A percentile compares a stretch with the other conserved stretches of the same genome.
Evolutionary conservation across 1,139 yeast species (phyloP).

Genomic region (Yamadazyma sp.): DNA sequence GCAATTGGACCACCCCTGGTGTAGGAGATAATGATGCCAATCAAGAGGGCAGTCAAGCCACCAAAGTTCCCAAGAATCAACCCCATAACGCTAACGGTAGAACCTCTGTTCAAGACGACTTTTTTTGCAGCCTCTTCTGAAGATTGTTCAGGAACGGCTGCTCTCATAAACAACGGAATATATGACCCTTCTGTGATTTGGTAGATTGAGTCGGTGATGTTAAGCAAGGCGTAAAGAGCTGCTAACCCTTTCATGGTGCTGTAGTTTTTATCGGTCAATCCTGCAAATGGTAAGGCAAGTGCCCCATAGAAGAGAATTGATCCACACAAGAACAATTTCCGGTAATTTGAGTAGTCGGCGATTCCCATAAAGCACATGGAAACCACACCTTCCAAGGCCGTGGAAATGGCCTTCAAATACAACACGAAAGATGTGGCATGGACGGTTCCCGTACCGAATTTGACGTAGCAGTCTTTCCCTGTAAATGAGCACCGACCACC

Average conservation of each 20-base stretch:
- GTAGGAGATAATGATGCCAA: slow-evolving; percentile 42
- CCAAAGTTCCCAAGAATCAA: slow-evolving; percentile 39
- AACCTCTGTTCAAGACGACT: slow-evolving; percentile 31
- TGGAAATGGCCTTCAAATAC: slow-evolving; percentile 38
- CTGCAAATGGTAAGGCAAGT: slow-evolving; percentile 41
- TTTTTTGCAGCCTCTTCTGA: slow-evolving; percentile 27
- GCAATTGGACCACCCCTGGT: slow-evolving; percentile 25
- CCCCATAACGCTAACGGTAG: slow-evolving; percentile 42
- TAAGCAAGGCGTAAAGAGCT: slow-evolving; percentile 33
- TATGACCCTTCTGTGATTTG: slow-evolving; percentile 45
- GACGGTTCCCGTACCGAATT: slow-evolving; percentile 35
- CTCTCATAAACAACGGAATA: slow-evolving; percentile 45
- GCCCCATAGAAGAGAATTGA: slow-evolving; percentile 35
- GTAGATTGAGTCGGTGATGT: slow-evolving; percentile 31
- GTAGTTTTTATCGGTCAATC: slow-evolving; percentile 24
- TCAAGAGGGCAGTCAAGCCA: slow-evolving; percentile 37
- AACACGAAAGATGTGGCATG: slow-evolving; percentile 39
- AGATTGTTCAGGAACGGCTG: slow-evolving; percentile 18
- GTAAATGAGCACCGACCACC: slow-evolving; percentile 26
- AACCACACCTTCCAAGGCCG: slow-evolving; percentile 40
- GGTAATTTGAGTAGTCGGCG: slow-evolving; percentile 44
- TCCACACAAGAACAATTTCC: slow-evolving; percentile 31
- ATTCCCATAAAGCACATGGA: slow-evolving; percentile 41
- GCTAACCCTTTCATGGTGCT: slow-evolving; percentile 24
- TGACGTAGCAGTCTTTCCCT: slow-evolving; percentile 42